phyloP scores from a whole-genome alignment of 2,329 filamentous ascomycete species.

The Phaeosphaeriaceae sp. region DNA sequence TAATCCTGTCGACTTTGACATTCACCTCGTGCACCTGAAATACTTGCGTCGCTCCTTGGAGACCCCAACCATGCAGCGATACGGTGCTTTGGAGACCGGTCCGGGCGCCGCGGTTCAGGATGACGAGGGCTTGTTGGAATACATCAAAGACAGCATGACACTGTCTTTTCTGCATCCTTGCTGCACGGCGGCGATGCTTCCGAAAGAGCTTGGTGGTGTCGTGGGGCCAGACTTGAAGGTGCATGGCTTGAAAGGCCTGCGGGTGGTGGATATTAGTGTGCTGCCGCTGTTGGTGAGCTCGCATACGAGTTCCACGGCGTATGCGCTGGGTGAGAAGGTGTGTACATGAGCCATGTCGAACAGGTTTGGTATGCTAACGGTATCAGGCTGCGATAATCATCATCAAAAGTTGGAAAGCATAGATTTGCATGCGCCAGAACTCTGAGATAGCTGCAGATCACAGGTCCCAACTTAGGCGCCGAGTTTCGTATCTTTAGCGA shows the following conservation, averaged over 20 bases:
- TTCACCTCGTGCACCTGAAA: constrained; percentile 7
- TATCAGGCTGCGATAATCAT: constrained; percentile 5
- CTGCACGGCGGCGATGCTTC: constrained; percentile 14
- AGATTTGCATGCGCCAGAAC: background rate
- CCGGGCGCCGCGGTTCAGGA: constrained; percentile 7
- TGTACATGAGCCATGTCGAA: background rate
- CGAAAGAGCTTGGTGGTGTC: background rate
- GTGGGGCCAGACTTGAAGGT: constrained; percentile 8
- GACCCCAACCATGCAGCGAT: constrained; percentile 5
- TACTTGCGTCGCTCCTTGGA: constrained; percentile 5
- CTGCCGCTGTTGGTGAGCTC: constrained; percentile 8
- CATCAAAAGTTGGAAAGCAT: background rate
- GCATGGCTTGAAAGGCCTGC: constrained; percentile 3
- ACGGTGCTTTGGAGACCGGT: constrained; percentile 4
- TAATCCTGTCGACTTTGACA: constrained; percentile 33
- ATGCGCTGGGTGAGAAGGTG: constrained; percentile 12
- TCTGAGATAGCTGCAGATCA: background rate
- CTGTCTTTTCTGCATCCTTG: constrained; percentile 13
- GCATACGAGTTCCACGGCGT: constrained; percentile 8
- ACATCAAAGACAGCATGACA: constrained; percentile 2
- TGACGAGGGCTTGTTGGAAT: constrained; percentile 7
- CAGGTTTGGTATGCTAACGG: background rate
- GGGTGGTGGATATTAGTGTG: constrained; percentile 10
- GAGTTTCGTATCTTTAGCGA: no score
- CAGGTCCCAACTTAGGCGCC: no score